These are phyloP conservation scores for Amaranthus hypochondriacus DNA, from an alignment of 148 eudicot species.

Conservation along the genomic window DNA sequence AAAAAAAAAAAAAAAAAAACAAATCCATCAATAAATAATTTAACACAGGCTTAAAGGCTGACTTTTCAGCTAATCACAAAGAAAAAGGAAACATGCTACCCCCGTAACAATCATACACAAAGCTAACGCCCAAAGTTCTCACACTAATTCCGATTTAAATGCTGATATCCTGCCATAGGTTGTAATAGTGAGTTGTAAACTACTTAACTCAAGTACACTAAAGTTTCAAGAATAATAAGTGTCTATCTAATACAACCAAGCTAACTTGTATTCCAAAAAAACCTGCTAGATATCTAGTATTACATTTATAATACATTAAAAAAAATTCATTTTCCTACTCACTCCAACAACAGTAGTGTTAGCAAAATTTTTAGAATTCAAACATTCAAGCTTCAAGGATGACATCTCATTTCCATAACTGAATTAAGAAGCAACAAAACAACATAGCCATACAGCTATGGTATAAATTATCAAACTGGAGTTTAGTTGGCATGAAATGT, in stretches of 20 bases:
- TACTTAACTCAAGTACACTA: background rate
- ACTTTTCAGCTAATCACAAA: background rate
- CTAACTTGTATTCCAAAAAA: background rate
- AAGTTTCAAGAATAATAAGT: background rate
- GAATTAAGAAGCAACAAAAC: slow-evolving; percentile 4
- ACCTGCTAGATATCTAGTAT: background rate
- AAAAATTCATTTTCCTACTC: background rate
- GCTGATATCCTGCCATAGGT: background rate
- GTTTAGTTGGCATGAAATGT: background rate
- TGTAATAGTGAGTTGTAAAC: background rate
- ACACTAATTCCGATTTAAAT: background rate
- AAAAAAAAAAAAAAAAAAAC: background rate
- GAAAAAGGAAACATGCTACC: background rate
- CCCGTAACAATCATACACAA: background rate
- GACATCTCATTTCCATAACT: background rate
- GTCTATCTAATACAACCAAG: background rate
- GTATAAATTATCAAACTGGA: background rate
- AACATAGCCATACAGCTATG: background rate
- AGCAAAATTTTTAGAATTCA: background rate
- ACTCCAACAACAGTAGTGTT: background rate
- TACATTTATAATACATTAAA: background rate
- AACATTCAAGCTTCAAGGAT: background rate
- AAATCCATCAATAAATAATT: background rate
- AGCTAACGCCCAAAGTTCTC: background rate
- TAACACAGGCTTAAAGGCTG: background rate